Conservation (phyloP, 352 stramenopile species). For the Phytopythium helicoides region DNA sequence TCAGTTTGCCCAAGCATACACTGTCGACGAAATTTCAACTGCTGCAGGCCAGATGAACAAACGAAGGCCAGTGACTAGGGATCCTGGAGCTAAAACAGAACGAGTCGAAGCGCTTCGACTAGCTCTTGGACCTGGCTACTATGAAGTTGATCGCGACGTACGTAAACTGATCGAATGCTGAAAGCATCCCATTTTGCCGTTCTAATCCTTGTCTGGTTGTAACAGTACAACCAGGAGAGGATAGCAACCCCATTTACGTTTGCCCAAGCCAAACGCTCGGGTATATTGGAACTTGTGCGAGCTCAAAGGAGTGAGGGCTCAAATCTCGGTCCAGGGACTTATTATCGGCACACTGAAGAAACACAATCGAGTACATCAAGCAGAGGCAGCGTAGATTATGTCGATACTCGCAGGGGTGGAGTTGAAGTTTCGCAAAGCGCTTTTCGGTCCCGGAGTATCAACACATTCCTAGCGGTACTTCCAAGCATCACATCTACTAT, state of each 20-base stretch:
- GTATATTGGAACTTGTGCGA: constrained; percentile 38
- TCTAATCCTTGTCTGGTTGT: no score
- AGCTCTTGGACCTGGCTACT: constrained; percentile 47
- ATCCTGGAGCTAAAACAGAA: constrained; percentile 4
- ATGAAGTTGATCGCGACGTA: constrained; percentile 53
- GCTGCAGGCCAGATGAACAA: constrained; percentile 1
- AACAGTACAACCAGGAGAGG: constrained; percentile 44
- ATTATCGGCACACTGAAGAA: constrained; percentile 17
- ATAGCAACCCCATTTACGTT: constrained; percentile 52
- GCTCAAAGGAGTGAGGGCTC: constrained; percentile 13
- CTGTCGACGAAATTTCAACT: constrained; percentile 29
- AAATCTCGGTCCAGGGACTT: constrained; percentile 16
- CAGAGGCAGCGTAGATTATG: background rate
- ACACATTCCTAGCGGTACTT: constrained; percentile 32
- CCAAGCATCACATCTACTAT: no score
- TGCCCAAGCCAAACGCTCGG: constrained; percentile 34
- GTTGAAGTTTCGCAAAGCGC: constrained; percentile 13
- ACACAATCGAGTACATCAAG: background rate
- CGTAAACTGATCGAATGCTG: constrained; percentile 2
- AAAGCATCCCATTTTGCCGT: no score
- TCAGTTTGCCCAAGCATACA: constrained; percentile 47
- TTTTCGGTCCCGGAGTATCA: constrained; percentile 30
- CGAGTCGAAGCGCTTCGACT: constrained; percentile 23
- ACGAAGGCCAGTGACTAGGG: constrained; percentile 2
- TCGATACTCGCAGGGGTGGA: background rate